These are phyloP conservation scores for Fusarium napiforme DNA, from an alignment of 2,329 filamentous ascomycete species.

Conservation along the genomic window DNA sequence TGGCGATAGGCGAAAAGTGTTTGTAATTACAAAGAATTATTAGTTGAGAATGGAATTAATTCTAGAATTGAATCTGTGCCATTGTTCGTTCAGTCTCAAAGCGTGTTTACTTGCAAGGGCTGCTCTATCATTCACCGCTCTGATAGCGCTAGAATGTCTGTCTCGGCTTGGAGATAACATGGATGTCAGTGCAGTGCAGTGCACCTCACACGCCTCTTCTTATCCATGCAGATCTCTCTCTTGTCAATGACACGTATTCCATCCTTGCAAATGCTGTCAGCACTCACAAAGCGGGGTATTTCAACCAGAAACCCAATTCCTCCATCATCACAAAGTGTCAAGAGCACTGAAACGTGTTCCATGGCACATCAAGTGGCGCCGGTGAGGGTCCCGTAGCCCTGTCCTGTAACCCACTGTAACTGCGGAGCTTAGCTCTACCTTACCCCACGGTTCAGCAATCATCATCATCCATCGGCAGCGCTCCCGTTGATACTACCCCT, in stretches of 20 bases:
- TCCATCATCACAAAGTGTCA: background rate
- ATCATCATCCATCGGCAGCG: conserved; percentile 13
- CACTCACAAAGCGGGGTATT: background rate
- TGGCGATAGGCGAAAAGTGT: conserved; percentile 14
- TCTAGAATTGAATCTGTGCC: background rate
- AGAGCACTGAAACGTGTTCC: background rate
- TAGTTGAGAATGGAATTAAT: background rate
- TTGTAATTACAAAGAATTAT: background rate
- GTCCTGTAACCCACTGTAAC: background rate
- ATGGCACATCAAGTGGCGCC: background rate
- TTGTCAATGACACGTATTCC: background rate
- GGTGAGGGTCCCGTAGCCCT: conserved; percentile 22
- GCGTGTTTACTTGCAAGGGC: background rate
- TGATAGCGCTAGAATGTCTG: background rate
- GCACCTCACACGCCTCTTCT: background rate
- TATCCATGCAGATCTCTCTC: background rate
- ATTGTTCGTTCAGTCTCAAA: background rate
- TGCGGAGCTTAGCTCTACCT: background rate
- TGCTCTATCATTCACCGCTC: background rate
- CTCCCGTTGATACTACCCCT: conserved; percentile 26
- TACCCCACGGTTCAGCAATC: conserved; percentile 8
- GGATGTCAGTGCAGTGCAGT: background rate
- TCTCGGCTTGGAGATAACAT: background rate
- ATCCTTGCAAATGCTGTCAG: background rate
- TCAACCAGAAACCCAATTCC: background rate